Conservation (phyloP, 2,329 filamentous ascomycete species). For the Diaporthe batatas region DNA sequence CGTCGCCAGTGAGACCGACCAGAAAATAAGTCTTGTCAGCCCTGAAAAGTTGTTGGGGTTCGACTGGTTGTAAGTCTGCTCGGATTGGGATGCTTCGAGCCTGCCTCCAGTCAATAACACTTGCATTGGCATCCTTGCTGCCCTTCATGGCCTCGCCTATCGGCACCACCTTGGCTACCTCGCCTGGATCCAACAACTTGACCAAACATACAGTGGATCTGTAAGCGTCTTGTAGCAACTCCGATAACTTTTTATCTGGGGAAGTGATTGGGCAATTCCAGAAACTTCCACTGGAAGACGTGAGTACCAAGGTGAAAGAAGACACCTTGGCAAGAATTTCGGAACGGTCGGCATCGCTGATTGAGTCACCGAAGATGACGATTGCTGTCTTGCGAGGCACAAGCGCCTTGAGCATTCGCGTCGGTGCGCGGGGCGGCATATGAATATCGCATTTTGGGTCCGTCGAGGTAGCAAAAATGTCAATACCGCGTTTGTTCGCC, state of each 20-base stretch:
- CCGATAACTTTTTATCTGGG: background rate
- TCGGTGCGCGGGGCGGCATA: background rate
- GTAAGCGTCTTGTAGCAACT: background rate
- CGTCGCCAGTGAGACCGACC: slow-evolving; percentile 49
- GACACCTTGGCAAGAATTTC: background rate
- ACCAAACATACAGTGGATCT: background rate
- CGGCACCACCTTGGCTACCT: background rate
- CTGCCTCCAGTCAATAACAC: slow-evolving; percentile 20
- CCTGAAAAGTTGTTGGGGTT: slow-evolving; percentile 2
- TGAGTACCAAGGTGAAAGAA: background rate
- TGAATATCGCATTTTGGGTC: background rate
- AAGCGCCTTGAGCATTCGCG: background rate
- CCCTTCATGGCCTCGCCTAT: background rate
- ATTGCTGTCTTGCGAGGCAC: background rate
- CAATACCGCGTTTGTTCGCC: background rate
- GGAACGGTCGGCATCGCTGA: background rate
- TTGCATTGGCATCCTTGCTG: background rate
- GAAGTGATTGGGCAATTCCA: background rate
- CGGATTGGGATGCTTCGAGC: background rate
- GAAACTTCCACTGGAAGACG: background rate
- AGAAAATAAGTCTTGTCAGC: slow-evolving; percentile 51
- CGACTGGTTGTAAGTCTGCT: slow-evolving; percentile 2
- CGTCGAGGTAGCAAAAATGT: background rate
- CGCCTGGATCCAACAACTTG: background rate
- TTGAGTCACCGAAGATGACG: background rate